Conservation (phyloP, 2,329 filamentous ascomycete species). For the Fusarium floridanum region DNA sequence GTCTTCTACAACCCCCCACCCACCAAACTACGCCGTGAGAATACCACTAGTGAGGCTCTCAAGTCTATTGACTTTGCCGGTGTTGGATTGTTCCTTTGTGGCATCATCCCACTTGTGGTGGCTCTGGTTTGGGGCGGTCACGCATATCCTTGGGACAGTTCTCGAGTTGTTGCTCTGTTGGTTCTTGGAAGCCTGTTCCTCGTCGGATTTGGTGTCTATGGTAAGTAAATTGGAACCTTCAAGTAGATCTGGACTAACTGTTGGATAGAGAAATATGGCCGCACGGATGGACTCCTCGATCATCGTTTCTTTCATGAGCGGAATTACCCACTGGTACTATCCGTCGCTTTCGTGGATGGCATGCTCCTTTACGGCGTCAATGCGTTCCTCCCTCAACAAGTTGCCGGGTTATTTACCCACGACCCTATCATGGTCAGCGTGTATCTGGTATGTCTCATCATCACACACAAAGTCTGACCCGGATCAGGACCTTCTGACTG, state of each 20-base stretch:
- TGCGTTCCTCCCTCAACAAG: not conserved
- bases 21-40: not conserved
- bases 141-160: not conserved
- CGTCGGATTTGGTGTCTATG: not conserved
- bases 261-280: not conserved
- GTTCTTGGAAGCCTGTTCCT: not conserved
- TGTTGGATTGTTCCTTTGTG: not conserved
- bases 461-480: not conserved
- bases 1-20: not conserved
- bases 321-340: not conserved
- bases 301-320: not conserved
- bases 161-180: not conserved
- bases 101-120: not conserved
- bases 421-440: not conserved
- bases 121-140: not conserved
- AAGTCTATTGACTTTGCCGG: not conserved
- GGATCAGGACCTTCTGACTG: not conserved
- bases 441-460: not conserved
- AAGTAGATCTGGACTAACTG: not conserved
- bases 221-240: not conserved
- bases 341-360: not conserved
- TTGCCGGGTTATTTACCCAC: not conserved
- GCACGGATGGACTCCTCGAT: not conserved
- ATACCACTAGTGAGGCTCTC: not conserved
- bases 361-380: constrained; percentile 5